These are phyloP conservation scores for Mercurialis annua DNA, from an alignment of 345 rosid genomes.

Conservation along the genomic window DNA sequence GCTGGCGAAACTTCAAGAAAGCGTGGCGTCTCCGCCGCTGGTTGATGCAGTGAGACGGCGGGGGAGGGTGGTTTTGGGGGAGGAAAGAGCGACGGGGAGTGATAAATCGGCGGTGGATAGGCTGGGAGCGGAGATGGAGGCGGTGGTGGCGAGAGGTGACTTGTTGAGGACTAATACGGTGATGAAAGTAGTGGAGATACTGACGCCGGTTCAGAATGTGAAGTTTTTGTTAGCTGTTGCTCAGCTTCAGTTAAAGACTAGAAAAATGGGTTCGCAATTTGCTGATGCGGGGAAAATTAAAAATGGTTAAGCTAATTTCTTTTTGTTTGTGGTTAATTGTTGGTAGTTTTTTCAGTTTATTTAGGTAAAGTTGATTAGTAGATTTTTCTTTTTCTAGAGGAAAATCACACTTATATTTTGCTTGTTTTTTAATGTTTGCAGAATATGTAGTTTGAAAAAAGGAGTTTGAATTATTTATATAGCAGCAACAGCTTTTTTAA, in stretches of 20 bases:
- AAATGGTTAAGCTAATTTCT: no score
- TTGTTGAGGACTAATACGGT: slow-evolving; percentile 31
- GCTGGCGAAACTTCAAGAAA: slow-evolving; percentile 47
- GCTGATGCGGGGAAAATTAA: no score
- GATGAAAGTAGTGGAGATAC: slow-evolving; percentile 30
- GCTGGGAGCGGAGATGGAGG: slow-evolving; percentile 25
- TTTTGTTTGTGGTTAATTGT: no score
- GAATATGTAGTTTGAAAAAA: no score
- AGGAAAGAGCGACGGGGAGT: neutral
- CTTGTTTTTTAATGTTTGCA: no score
- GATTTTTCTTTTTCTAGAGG: no score
- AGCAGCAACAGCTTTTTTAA: no score
- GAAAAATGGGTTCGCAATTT: slow-evolving; percentile 31
- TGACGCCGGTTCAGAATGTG: slow-evolving; percentile 42
- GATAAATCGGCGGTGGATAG: slow-evolving; percentile 5
- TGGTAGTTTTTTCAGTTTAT: no score
- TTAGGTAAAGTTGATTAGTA: no score
- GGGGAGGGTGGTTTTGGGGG: slow-evolving; percentile 2
- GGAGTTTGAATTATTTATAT: no score
- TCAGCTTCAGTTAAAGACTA: slow-evolving; percentile 27
- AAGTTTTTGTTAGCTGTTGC: slow-evolving; percentile 32
- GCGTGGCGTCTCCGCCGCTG: slow-evolving; percentile 33
- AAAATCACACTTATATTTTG: no score
- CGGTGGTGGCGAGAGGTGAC: slow-evolving; percentile 35
- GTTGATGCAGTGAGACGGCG: slow-evolving; percentile 16